These are phyloP conservation scores for Metschnikowia sp. DNA, from an alignment of 805 yeast genomes.

Conservation along the genomic window DNA sequence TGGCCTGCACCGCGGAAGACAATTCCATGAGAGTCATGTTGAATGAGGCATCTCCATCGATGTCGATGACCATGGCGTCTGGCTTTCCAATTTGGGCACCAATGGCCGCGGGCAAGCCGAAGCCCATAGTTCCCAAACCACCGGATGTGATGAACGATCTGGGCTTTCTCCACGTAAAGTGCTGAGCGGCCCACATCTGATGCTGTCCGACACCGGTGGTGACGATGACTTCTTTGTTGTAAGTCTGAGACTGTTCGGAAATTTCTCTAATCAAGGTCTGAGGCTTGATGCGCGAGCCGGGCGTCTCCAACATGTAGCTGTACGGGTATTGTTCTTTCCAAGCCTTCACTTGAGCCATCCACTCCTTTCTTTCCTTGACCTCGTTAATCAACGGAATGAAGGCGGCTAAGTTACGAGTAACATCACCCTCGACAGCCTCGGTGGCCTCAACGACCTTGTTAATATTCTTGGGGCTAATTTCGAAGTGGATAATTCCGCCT, in stretches of 20 bases:
- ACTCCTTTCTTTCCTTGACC: slow-evolving; percentile 67
- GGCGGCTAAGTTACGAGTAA: slow-evolving; percentile 66
- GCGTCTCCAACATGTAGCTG: slow-evolving; percentile 74
- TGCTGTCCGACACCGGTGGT: slow-evolving; percentile 99
- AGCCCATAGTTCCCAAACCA: slow-evolving; percentile 99
- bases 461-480: slow-evolving; percentile 93
- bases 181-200: slow-evolving; percentile 99
- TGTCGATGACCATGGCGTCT: slow-evolving; percentile 90
- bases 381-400: slow-evolving; percentile 68
- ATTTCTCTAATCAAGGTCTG: slow-evolving; percentile 85
- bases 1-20: slow-evolving; percentile 90
- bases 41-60: slow-evolving; percentile 99
- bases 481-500: slow-evolving; percentile 97
- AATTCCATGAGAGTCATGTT: slow-evolving; percentile 95
- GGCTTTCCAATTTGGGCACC: slow-evolving; percentile 98
- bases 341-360: slow-evolving; percentile 69
- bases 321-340: slow-evolving; percentile 92
- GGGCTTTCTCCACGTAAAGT: slow-evolving; percentile 90
- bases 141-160: slow-evolving; percentile 96
- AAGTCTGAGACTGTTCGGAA: slow-evolving; percentile 62
- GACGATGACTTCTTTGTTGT: slow-evolving; percentile 73
- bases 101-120: slow-evolving; percentile 94
- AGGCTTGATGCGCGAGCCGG: slow-evolving; percentile 80
- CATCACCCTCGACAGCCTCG: slow-evolving; percentile 96
- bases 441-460: slow-evolving; percentile 96